These are phyloP conservation scores for Nicotiana tomentosiformis DNA, from an alignment of 257 asterid genomes.

Conservation along the genomic window DNA sequence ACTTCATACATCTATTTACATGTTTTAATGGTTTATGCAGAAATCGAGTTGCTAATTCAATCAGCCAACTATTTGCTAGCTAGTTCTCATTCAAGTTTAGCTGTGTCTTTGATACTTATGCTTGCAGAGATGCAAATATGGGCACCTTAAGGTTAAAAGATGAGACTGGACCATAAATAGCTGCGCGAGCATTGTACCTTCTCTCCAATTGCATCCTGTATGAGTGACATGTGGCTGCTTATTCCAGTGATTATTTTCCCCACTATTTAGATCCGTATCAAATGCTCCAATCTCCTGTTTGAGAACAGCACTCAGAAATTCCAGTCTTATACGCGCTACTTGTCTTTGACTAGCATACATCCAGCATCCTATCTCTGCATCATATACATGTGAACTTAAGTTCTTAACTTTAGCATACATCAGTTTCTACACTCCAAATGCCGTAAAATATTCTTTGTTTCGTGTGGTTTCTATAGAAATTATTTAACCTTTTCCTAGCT, in stretches of 20 bases:
- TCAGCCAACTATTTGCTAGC: too few species aligned
- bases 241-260: slow-evolving; percentile 63
- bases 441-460: not conserved
- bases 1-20: not conserved
- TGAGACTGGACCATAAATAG: not conserved
- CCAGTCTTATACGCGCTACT: slow-evolving; percentile 52
- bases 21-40: too few species aligned
- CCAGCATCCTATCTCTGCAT: slow-evolving; percentile 88
- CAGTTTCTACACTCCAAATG: not conserved
- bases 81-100: too few species aligned
- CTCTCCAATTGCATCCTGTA: slow-evolving; percentile 84
- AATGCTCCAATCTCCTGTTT: slow-evolving; percentile 72
- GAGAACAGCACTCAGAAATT: slow-evolving; percentile 49
- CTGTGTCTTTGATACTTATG: too few species aligned
- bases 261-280: slow-evolving; percentile 66
- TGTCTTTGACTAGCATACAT: slow-evolving; percentile 83
- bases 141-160: too few species aligned
- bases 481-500: too few species aligned
- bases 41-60: too few species aligned
- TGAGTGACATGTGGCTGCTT: slow-evolving; percentile 59
- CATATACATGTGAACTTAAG: slow-evolving; percentile 5
- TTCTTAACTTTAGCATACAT: not conserved
- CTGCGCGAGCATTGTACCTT: slow-evolving; percentile 39
- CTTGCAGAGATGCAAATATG: too few species aligned
- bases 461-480: too few species aligned